Conservation (phyloP, 805 yeast species). For the Saccharomycopsis sp. region DNA sequence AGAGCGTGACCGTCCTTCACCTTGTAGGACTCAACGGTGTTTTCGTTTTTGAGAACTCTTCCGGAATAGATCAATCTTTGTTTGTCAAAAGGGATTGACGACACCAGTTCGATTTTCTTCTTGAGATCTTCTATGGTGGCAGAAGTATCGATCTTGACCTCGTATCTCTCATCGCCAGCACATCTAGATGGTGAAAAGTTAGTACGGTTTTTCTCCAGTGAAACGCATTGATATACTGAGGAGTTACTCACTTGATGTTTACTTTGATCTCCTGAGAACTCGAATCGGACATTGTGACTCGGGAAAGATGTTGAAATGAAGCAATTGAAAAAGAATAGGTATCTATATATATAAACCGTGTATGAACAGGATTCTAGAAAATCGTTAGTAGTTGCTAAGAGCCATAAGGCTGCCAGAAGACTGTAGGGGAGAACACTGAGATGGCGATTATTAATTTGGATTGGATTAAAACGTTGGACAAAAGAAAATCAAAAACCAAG, state of each 20-base stretch:
- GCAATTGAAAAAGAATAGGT: too few relatives aligned
- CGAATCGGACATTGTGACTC: constrained; percentile 22
- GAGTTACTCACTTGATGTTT: constrained; percentile 29
- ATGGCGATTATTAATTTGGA: too few relatives aligned
- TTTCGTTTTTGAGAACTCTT: constrained; percentile 80
- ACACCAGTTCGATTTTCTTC: constrained; percentile 47
- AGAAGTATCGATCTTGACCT: constrained; percentile 46
- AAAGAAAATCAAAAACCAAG: too few relatives aligned
- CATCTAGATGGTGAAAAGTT: constrained; percentile 6
- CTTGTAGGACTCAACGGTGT: constrained; percentile 67
- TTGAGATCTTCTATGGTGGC: constrained; percentile 66
- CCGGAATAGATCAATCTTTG: constrained; percentile 94
- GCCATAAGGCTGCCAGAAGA: too few relatives aligned
- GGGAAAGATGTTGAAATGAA: background rate
- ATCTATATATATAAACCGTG: too few relatives aligned
- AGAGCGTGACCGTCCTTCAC: constrained; percentile 81
- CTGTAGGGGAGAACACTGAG: too few relatives aligned
- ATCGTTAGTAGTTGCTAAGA: too few relatives aligned
- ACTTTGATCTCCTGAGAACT: constrained; percentile 27
- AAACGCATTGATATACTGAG: background rate
- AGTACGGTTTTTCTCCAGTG: background rate
- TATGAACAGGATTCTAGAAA: too few relatives aligned
- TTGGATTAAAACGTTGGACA: too few relatives aligned
- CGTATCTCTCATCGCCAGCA: constrained; percentile 75
- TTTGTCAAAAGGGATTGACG: constrained; percentile 65